Evolutionary conservation across 1,284 basidiomycete species (phyloP).

Genomic region (Cutaneotrichosporon cutaneum): DNA sequence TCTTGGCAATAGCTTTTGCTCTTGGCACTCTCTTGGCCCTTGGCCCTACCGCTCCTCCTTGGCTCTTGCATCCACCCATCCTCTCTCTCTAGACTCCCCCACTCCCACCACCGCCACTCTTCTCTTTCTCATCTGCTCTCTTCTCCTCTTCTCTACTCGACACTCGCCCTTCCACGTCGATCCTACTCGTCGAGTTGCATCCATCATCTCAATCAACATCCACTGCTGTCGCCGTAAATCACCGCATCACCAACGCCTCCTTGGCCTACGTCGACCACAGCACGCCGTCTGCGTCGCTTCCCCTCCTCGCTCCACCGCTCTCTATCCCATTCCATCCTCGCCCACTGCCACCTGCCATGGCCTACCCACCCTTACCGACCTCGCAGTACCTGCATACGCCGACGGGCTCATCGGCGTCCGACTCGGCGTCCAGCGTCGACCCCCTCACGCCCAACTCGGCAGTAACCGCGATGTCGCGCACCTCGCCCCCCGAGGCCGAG

Average conservation of each 20-base stretch:
- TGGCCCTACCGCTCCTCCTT: too few species aligned
- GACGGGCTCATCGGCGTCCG: slow-evolving; percentile 23
- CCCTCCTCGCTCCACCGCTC: background rate
- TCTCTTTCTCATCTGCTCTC: background rate
- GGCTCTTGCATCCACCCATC: too few species aligned
- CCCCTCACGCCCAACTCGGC: slow-evolving; percentile 34
- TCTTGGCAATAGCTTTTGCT: background rate
- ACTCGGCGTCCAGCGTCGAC: slow-evolving; percentile 36
- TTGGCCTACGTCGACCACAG: background rate
- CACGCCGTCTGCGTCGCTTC: background rate
- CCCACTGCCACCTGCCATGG: background rate
- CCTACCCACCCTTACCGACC: background rate
- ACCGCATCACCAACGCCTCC: background rate
- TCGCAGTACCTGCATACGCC: slow-evolving; percentile 25
- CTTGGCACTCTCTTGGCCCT: background rate
- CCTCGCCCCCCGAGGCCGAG: slow-evolving; percentile 16
- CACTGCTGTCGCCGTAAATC: background rate
- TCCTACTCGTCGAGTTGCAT: background rate
- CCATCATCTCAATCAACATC: background rate
- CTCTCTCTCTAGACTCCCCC: too few species aligned
- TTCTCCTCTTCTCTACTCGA: background rate
- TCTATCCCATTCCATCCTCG: background rate
- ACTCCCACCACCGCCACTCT: too few species aligned
- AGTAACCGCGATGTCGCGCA: slow-evolving; percentile 9
- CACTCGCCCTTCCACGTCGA: background rate